Evolutionary conservation across 202 grass and related monocot genomes (phyloP).

Genomic region (Setaria viridis): DNA sequence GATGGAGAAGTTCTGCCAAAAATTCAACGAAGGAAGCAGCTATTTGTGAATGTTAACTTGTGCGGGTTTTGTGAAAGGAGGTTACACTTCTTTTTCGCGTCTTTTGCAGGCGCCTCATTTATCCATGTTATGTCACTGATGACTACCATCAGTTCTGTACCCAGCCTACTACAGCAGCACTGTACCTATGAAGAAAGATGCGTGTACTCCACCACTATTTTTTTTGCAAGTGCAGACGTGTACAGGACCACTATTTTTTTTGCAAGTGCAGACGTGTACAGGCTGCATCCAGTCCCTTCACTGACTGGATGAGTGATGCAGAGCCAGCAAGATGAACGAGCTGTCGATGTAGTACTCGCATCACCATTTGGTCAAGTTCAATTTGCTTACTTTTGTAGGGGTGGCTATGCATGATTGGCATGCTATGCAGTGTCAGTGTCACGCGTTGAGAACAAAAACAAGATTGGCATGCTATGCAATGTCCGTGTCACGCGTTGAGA

Average conservation of each 20-base stretch:
- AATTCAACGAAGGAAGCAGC: background rate
- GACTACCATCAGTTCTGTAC: background rate
- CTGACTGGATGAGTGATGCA: background rate
- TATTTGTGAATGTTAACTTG: background rate
- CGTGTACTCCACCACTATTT: background rate
- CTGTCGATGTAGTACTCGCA: background rate
- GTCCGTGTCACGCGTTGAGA: background rate
- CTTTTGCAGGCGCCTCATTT: background rate
- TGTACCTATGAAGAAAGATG: background rate
- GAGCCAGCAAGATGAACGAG: background rate
- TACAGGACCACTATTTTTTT: background rate
- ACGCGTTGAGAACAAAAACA: background rate
- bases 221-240: no score
- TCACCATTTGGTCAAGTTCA: background rate
- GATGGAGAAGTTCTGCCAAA: background rate
- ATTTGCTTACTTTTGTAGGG: background rate
- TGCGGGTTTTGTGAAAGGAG: background rate
- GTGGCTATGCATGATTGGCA: background rate
- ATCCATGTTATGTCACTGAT: background rate
- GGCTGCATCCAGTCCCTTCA: background rate
- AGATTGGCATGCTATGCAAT: background rate
- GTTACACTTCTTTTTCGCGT: background rate
- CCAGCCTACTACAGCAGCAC: background rate
- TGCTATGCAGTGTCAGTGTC: background rate
- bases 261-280: background rate